Base-by-base conservation (phyloP, 75 land plant species). In the Pinus albicaulis region DNA sequence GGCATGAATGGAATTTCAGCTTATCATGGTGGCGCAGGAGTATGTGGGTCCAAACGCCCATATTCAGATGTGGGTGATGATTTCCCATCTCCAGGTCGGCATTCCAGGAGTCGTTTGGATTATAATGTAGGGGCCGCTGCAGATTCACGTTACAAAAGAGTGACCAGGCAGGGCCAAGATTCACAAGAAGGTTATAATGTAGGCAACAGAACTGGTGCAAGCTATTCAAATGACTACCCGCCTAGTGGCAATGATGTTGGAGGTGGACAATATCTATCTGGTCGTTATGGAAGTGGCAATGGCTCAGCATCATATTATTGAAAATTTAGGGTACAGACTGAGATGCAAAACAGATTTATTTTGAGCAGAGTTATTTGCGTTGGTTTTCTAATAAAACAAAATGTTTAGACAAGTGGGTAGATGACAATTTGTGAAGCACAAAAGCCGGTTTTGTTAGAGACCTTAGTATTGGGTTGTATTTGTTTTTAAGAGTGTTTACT, bases 41-140 rank as follows among this genome's bases (percentile, higher is more conserved):
- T 28, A n/a, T 58, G 63, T 16, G 75, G 57, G 10, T 56, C 72
- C n/a, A 78, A 78, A 23, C 74, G 80, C 15, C 80, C 79, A n/a
- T 71, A 58, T n/a, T 57, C 75, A 24, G 74, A 23, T 22, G 31
- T 31, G 1, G 2, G 31, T 31, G 2, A 31, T 2, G 31, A 31
- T 31, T 2, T 31, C 2, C 31, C 56, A 53, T 56, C 56, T 6
- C 65, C 38, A 36, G 76, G 20, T 31, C 61, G 26, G 5, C 36
- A 60, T 74, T 25, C 61, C 25, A 55, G 76, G 59, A 31, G 10
- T 28, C 76, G 56, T 28, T 31, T 58, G 10, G 76, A 74, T 74
- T 25, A 56, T 56, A 61, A n/a, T 4, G 11, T 57, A 56, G 62
- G 23, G n/a, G n/a, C n/a, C 17, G 56, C 31, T 31, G 2, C 31